Evolutionary conservation across 768 basidiomycete species (phyloP).

Genomic region (Megacollybia marginata): DNA sequence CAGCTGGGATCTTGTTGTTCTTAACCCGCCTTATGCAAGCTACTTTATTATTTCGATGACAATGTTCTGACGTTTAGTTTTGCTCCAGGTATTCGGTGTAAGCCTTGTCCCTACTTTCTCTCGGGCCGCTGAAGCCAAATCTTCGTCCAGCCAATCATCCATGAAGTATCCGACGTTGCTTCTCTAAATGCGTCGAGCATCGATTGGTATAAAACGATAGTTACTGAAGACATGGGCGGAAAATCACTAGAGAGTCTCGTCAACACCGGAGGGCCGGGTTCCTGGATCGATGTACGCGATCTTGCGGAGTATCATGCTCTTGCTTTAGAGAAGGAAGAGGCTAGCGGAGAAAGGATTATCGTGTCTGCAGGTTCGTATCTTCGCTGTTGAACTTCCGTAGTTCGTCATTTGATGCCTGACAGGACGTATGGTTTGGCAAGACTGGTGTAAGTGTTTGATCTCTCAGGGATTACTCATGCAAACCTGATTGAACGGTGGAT

Average conservation of each 20-base stretch:
- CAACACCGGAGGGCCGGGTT: conserved; percentile 3
- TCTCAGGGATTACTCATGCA: too few relatives aligned
- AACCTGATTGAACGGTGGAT: too few relatives aligned
- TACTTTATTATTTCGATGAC: background rate
- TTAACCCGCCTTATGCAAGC: conserved; percentile 33
- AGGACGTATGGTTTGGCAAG: too few relatives aligned
- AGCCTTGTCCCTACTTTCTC: background rate
- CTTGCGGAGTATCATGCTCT: too few relatives aligned
- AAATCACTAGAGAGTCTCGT: background rate
- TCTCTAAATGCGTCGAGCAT: conserved; percentile 20
- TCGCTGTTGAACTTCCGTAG: too few relatives aligned
- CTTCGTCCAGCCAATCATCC: conserved; percentile 10
- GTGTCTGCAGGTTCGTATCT: conserved; percentile 16
- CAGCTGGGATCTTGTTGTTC: conserved; percentile 30
- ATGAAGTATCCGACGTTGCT: conserved; percentile 15
- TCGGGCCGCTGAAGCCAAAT: background rate
- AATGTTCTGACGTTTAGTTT: background rate
- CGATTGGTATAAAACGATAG: background rate
- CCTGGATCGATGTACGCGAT: conserved; percentile 35
- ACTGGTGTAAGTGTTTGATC: background rate
- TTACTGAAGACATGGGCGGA: background rate
- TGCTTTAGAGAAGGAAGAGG: conserved; percentile 33
- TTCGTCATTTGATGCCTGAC: too few relatives aligned
- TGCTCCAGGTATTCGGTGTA: background rate
- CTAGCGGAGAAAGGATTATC: conserved; percentile 40